Base-by-base conservation (phyloP, 1,284 basidiomycete species). In the Tylopilus sp. region DNA sequence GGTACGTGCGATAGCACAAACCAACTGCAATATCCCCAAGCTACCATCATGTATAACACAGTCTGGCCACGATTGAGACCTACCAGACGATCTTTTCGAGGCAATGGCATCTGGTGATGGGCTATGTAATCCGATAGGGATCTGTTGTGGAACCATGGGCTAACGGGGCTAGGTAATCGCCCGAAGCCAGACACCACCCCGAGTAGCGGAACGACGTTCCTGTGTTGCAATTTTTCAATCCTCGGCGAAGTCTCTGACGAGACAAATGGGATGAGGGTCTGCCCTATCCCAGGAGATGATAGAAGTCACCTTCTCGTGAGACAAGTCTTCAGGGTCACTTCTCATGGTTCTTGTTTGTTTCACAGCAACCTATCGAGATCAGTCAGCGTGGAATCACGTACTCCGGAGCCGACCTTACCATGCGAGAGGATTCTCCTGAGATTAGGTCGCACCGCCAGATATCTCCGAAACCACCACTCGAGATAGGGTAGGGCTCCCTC, bases 121-220 rank as follows among this genome's bases (percentile, higher is more conserved):
- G 19, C 26, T 25, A 69, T 37, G 29, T 66, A 62, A 3, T 0
- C 3, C 10, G 49, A 44, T 13, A 69, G 41, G 28, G 62, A 66
- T 16, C 64, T 64, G 12, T 64, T 63, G 29, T 6, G 4, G 26
- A 62, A 55, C 63, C 63, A 65, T 2, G 63, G 67, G 48, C 55
- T 66, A 36, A 69, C 60, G 31, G 55, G 48, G 31, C 59, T 57
- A 4, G 48, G 52, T 26, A 67, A 23, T 1, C 48, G 51, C 23
- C 56, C 53, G 11, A 63, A 60, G 19, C 29, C 49, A 11, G 25
- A 31, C 11, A 65, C 62, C 4, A 64, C 51, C 19, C 63, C 63
- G 6, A 65, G 64, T 0, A 65, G 30, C 13, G 64, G 65, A 8
- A 69, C 54, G 0, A 68, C 25, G 19, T 65, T 66, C 37, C 2